Percentiles rank a stretch among this genome's conserved stretches.
These are phyloP conservation scores for Debaryomyces psychrophilus DNA, from an alignment of 1,139 yeast genomes.

Conservation along the genomic window DNA sequence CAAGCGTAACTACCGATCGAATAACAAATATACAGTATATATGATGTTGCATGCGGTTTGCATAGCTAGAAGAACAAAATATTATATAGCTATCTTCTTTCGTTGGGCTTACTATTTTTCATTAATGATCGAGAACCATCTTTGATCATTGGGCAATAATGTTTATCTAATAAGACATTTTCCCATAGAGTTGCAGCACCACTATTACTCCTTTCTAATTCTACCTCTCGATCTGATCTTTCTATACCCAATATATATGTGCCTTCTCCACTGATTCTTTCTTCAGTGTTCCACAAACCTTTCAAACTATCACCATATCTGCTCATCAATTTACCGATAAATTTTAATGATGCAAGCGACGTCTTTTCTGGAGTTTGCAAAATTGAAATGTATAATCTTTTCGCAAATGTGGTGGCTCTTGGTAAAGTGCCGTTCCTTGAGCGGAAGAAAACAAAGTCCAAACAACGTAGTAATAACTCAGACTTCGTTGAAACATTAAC, in stretches of 20 bases:
- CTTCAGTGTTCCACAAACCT: constrained; percentile 85
- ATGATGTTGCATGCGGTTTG: too few species aligned
- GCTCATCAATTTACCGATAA: constrained; percentile 72
- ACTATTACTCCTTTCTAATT: constrained; percentile 76
- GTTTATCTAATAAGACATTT: constrained; percentile 71
- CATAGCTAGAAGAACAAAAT: too few species aligned
- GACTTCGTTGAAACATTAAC: constrained; percentile 90
- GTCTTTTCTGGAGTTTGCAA: constrained; percentile 89
- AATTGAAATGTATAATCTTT: constrained; percentile 67
- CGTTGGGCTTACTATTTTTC: constrained; percentile 38
- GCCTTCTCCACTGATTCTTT: constrained; percentile 65
- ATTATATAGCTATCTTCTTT: constrained; percentile 9
- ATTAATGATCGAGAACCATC: constrained; percentile 50
- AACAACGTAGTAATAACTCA: constrained; percentile 74
- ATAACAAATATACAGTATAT: too few species aligned
- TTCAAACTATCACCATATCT: constrained; percentile 67
- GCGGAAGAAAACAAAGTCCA: constrained; percentile 81
- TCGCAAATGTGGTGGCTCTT: constrained; percentile 82
- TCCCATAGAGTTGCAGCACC: constrained; percentile 94
- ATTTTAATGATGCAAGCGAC: constrained; percentile 72
- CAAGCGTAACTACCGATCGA: too few species aligned
- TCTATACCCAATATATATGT: constrained; percentile 74
- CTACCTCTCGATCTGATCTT: constrained; percentile 49
- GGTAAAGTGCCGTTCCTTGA: constrained; percentile 70
- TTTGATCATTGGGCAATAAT: constrained; percentile 79